Evolutionary conservation across 371 early-diverging fungal genomes (phyloP), one percentile per base, ranked within the genome.

Genomic region (Haplosporangium sp.): DNA sequence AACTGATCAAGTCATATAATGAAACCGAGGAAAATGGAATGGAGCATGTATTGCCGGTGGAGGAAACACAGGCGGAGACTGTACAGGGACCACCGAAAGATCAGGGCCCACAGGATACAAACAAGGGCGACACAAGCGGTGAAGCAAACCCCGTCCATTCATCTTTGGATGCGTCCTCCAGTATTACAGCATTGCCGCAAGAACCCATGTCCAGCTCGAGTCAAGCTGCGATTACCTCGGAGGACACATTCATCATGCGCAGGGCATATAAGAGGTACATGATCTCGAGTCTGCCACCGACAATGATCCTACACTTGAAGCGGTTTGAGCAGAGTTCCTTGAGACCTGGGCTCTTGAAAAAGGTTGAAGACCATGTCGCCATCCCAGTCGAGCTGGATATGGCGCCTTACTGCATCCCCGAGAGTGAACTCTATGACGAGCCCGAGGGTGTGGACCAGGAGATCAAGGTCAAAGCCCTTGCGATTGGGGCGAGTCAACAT

Each of bases 261-360:
- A 73, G 46, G 43, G 83, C 83, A 11, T 73, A 61, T 50, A 82
- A 81, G 52, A 74, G 84, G 6, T 81, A 74, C 52, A 42, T 83
- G 40, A 43, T 82, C 45, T 67, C 77, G 36, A 66, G 50, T 18
- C 65, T 86, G 8, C 91, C 91, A 2, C 69, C 82, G 14, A 86
- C 86, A n/a, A 50, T 90, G 16, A 81, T 82, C 16, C 61, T 89
- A 13, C 91, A 91, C 57, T 67, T 91, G 21, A 91, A 91, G 55
- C 83, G 90, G 14, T 91, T 91, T 59, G 82, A 86, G 40, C 88
- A 83, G 77, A 82, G 83, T 38, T 48, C 58, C 4, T 46, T 4
- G 29, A 29, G 59, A 20, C 64, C 67, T 38, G 69, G 68, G 0
- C 38, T 63, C 20, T 72, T 72, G 66, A 67, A 60, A 10, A 83